Evolutionary conservation across 1,139 yeast species (phyloP), one percentile per base, ranked within the genome.

Genomic region (Diutina catenulata): DNA sequence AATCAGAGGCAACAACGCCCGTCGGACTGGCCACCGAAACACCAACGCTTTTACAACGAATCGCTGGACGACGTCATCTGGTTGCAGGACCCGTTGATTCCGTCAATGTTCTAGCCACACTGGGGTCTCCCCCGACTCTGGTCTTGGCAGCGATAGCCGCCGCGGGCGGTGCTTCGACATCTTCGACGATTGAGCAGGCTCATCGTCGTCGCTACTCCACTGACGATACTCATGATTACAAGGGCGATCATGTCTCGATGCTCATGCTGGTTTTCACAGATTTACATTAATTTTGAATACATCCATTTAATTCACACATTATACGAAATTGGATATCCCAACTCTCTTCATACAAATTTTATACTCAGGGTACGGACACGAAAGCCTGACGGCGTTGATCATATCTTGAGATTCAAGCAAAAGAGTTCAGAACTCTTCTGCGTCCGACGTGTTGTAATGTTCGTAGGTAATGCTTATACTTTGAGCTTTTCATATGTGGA

Each of bases 111-210:
- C 6, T 27, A n/a, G n/a, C 29, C 7, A 7, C 18, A 7, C 29
- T 27, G 29, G 25, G 11, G n/a, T 16, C 35, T 6, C 21, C 4
- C 14, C 20, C 10, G 13, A 20, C 25, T 5, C 35, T 31, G 35
- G 35, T 31, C 11, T 20, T 31, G 6, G 35, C 35, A 5, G 35
- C 35, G 10, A 31, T 31, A 3, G 35, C 35, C 25, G 35, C 35
- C 14, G 35, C 35, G 10, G 35, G 35, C 18, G 35, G 35, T n/a
- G 35, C 35, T 6, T n/a, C 8, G 16, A 31, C 35, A 31, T 26
- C 24, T n/a, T 15, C 19, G 16, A 31, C 19, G 21, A 21, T 6
- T 24, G 21, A 14, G 35, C 25, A 3, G 35, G 35, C 10, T 26
- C 22, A 19, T 4, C 35, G 35, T 8, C 35, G 35, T 11, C 35